Percentiles rank a stretch among this genome's conserved stretches.
Conservation (phyloP, 139 green algal species). For the Chloropicon primus region DNA sequence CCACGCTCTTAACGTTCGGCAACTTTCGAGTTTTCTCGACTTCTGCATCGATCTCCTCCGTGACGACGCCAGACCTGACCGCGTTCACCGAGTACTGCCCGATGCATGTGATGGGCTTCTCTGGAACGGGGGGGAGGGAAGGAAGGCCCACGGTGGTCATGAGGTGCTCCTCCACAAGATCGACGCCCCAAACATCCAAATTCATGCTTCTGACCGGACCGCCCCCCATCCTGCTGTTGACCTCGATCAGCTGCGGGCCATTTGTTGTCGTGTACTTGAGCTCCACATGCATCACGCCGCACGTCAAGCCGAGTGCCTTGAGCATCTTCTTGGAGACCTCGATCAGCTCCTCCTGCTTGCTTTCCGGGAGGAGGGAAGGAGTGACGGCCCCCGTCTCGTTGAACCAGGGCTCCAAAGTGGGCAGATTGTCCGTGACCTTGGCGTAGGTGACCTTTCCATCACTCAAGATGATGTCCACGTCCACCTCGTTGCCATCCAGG, state of each 20-base stretch:
- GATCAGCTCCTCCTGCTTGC: conserved; percentile 59
- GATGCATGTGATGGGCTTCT: conserved; percentile 44
- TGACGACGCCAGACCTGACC: conserved; percentile 6
- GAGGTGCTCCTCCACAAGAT: conserved; percentile 49
- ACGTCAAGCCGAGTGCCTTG: conserved; percentile 21
- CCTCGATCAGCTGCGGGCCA: conserved; percentile 66
- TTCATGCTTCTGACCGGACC: conserved; percentile 51
- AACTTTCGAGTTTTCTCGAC: background rate
- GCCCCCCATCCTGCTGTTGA: conserved; percentile 84
- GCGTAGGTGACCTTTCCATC: conserved; percentile 63
- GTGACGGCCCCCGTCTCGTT: conserved; percentile 83
- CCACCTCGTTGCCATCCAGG: conserved; percentile 68
- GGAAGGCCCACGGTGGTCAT: conserved; percentile 65
- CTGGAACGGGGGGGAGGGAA: conserved; percentile 44
- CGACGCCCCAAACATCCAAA: conserved; percentile 44
- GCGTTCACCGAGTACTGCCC: conserved; percentile 77
- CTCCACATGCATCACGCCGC: conserved; percentile 82
- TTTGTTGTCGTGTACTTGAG: conserved; percentile 58
- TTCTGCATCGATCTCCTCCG: background rate
- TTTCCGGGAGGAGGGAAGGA: conserved; percentile 55
- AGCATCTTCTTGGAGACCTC: conserved; percentile 53
- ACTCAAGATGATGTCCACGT: conserved; percentile 70
- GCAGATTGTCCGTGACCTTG: conserved; percentile 67
- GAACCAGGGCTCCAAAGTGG: conserved; percentile 83
- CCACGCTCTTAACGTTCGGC: background rate